Conservation (phyloP, 345 rosid species). For the Anacardium occidentale region DNA sequence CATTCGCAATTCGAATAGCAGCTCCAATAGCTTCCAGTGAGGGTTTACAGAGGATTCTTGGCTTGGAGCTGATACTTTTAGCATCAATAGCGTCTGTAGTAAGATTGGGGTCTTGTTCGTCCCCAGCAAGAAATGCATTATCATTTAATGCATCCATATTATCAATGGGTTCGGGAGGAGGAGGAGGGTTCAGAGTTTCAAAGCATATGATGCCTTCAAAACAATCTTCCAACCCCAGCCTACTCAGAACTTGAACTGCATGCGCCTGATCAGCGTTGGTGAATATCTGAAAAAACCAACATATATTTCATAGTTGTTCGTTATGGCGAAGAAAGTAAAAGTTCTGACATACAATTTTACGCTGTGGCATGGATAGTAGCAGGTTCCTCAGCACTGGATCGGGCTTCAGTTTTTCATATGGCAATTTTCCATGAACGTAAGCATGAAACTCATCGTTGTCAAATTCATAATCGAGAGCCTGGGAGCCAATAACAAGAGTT, state of each 20-base stretch:
- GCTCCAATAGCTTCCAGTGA: constrained; percentile 61
- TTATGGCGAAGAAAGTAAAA: neutral
- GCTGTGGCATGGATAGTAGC: constrained; percentile 76
- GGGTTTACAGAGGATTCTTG: constrained; percentile 65
- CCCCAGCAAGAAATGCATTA: constrained; percentile 17
- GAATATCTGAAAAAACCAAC: constrained; percentile 51
- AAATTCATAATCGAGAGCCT: constrained; percentile 83
- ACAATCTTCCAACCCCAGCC: constrained; percentile 68
- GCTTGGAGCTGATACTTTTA: constrained; percentile 18
- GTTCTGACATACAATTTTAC: constrained; percentile 59
- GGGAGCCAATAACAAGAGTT: constrained; percentile 4
- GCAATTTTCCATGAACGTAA: constrained; percentile 76
- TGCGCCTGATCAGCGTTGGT: constrained; percentile 73
- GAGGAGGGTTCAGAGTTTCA: constrained; percentile 69
- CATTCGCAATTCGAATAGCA: constrained; percentile 56
- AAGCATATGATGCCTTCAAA: constrained; percentile 81
- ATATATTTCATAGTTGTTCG: constrained; percentile 1
- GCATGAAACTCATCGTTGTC: constrained; percentile 86
- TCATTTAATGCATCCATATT: constrained; percentile 27
- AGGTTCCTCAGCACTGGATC: constrained; percentile 73
- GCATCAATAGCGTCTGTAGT: constrained; percentile 14
- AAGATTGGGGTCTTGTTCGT: constrained; percentile 10
- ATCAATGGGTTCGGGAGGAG: constrained; percentile 22
- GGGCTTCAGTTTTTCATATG: constrained; percentile 67
- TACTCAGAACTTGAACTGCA: constrained; percentile 45